Evolutionary conservation across 352 stramenopile species (phyloP).

Genomic region (Aphanomyces euteiches): DNA sequence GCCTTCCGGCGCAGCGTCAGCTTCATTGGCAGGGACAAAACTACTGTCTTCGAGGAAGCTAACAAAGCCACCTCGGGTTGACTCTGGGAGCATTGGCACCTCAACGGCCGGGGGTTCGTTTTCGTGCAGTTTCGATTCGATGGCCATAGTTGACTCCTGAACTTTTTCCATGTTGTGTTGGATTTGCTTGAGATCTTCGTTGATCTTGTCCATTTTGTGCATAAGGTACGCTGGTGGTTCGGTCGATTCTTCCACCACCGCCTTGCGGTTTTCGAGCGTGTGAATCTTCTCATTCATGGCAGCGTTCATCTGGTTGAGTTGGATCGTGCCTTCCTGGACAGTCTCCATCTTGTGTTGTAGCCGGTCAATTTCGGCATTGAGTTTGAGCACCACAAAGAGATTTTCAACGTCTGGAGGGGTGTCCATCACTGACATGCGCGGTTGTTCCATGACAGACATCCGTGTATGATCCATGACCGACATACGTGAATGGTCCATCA

Average conservation of each 20-base stretch:
- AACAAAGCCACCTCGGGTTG: conserved; percentile 46
- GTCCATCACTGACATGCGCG: conserved; percentile 10
- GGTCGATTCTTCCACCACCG: background rate
- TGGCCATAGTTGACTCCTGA: conserved; percentile 5
- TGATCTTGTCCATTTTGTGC: conserved; percentile 18
- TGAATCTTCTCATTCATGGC: conserved; percentile 26
- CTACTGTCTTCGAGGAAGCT: conserved; percentile 62
- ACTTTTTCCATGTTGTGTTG: conserved; percentile 23
- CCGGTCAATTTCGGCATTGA: conserved; percentile 18
- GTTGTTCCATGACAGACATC: background rate
- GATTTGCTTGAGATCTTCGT: conserved; percentile 14
- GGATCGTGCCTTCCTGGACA: conserved; percentile 17
- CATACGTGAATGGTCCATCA: background rate
- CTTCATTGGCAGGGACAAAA: conserved; percentile 42
- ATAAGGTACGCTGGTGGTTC: background rate
- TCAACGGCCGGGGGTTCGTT: background rate
- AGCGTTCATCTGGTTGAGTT: conserved; percentile 11
- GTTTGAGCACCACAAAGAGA: conserved; percentile 19
- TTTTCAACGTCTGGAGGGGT: conserved; percentile 11
- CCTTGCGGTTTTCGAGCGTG: conserved; percentile 11
- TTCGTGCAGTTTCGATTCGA: conserved; percentile 12
- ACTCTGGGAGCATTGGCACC: conserved; percentile 1
- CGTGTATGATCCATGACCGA: background rate
- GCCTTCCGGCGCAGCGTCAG: conserved; percentile 40
- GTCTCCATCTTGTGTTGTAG: conserved; percentile 18